Percentiles rank a stretch among this genome's conserved stretches.
Evolutionary conservation across 495 filamentous ascomycete species (phyloP).

Genomic region (Xylaria castorea): DNA sequence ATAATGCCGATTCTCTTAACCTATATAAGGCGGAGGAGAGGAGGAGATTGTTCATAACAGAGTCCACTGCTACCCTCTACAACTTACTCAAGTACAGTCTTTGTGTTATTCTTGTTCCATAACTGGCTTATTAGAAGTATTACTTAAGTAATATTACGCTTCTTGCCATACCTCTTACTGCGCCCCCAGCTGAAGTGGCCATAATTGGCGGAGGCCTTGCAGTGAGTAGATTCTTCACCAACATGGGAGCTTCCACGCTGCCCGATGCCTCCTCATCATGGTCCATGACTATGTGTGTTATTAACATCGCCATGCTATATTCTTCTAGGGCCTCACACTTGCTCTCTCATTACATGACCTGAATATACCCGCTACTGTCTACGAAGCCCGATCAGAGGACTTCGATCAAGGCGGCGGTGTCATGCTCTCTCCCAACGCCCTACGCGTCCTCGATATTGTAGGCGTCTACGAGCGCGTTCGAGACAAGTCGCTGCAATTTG

Average conservation of each 20-base stretch:
- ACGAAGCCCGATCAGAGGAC: not conserved
- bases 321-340: not conserved
- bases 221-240: not conserved
- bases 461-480: conserved; percentile 52
- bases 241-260: not conserved
- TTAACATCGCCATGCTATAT: not conserved
- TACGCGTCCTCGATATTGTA: conserved; percentile 54
- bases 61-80: not conserved
- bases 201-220: not conserved
- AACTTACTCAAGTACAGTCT: not conserved
- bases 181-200: not conserved
- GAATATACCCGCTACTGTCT: not conserved
- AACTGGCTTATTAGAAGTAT: not conserved
- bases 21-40: not conserved
- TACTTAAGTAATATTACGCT: not conserved
- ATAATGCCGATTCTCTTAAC: not conserved
- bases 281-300: not conserved
- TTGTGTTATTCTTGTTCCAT: not conserved
- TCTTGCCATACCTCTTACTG: not conserved
- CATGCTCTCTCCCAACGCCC: conserved; percentile 58
- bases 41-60: not conserved
- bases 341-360: not conserved
- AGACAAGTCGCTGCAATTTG: conserved; percentile 42
- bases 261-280: not conserved
- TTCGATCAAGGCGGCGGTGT: conserved; percentile 52